These are phyloP conservation scores for Leishmania major DNA, from an alignment of 208 protist species.

Conservation along the genomic window DNA sequence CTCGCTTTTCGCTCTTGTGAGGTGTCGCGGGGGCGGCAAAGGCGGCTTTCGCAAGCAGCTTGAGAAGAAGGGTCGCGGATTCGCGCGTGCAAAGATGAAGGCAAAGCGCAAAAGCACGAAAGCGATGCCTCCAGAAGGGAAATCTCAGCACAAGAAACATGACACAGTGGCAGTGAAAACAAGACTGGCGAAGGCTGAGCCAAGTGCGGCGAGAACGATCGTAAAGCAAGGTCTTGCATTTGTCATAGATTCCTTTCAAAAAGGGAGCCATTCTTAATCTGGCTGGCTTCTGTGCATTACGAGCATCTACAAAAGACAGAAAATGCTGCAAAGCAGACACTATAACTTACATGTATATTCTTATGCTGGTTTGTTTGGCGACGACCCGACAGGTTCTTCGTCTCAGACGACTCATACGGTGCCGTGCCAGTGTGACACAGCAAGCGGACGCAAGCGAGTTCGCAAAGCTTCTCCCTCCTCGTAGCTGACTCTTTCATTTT, in stretches of 20 bases:
- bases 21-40: conserved; percentile 63
- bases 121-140: background rate
- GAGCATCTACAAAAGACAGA: background rate
- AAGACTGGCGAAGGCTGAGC: conserved; percentile 12
- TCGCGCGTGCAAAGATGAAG: conserved; percentile 62
- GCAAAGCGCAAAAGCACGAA: conserved; percentile 38
- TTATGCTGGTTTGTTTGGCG: background rate
- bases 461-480: background rate
- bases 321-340: conserved; percentile 1
- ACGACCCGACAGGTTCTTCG: background rate
- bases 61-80: conserved; percentile 84
- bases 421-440: background rate
- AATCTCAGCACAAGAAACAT: background rate
- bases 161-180: background rate
- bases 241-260: conserved; percentile 16
- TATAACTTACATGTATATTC: background rate
- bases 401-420: background rate
- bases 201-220: conserved; percentile 10
- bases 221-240: conserved; percentile 35
- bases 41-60: conserved; percentile 86
- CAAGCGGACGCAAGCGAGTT: background rate
- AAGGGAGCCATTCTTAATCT: background rate
- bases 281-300: conserved; percentile 3
- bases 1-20: conserved; percentile 35
- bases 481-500: background rate